Conservation (phyloP, 2,329 filamentous ascomycete species). For the Diplodia corticola region DNA sequence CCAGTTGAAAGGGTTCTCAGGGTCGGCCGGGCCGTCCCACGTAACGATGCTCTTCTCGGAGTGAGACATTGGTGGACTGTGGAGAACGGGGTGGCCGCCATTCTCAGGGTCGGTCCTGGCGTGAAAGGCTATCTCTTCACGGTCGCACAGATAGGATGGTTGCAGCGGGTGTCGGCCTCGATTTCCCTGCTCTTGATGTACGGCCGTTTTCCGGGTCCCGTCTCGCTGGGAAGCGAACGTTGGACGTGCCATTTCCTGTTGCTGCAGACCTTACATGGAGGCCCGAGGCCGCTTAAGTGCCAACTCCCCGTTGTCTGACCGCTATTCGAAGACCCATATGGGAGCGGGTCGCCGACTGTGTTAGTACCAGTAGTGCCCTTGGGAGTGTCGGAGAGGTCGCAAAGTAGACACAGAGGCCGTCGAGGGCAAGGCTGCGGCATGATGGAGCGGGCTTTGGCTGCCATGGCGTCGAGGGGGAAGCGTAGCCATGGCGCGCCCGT, state of each 20-base stretch:
- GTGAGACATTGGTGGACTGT: not conserved
- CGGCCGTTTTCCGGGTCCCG: not conserved
- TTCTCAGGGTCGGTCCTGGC: not conserved
- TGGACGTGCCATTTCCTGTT: not conserved
- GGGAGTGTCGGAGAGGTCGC: not conserved
- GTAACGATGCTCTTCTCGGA: not conserved
- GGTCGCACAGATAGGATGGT: not conserved
- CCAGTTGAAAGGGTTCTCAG: constrained; percentile 34
- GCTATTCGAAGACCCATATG: constrained; percentile 1
- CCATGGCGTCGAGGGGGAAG: not conserved
- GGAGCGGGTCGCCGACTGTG: not conserved
- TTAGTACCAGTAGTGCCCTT: not conserved
- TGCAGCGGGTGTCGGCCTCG: not conserved
- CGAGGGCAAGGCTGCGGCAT: not conserved
- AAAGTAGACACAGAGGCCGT: not conserved
- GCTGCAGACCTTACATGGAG: not conserved
- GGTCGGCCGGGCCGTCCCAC: constrained; percentile 8
- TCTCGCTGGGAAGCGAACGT: not conserved
- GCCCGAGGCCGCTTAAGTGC: not conserved
- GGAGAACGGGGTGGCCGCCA: not conserved
- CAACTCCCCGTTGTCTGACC: not conserved
- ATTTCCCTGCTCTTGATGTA: not conserved
- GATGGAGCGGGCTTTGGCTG: not conserved
- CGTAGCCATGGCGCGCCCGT: not conserved
- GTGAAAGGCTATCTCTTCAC: not conserved